phyloP scores from a whole-genome alignment of 768 basidiomycete species.

The Lactifluus hygrophoroides region DNA sequence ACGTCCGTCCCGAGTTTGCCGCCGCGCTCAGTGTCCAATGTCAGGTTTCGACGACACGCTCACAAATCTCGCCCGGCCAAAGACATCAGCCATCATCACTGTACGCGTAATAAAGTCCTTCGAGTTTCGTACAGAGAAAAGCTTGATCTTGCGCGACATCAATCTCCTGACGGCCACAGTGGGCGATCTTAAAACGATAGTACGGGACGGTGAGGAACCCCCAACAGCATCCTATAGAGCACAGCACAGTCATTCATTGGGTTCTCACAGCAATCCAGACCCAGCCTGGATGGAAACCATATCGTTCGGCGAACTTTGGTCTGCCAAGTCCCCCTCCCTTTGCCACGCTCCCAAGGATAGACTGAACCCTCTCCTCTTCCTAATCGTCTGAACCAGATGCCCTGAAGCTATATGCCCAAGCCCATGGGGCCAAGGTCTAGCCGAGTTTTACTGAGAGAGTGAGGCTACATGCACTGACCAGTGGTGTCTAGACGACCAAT shows the following conservation, averaged over 20 bases:
- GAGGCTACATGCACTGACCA: neutral
- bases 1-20: neutral
- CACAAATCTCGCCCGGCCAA: slow-evolving; percentile 59
- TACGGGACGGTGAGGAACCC: slow-evolving; percentile 46
- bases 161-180: slow-evolving; percentile 78
- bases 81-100: slow-evolving; percentile 76
- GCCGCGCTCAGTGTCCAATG: slow-evolving; percentile 13
- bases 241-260: neutral
- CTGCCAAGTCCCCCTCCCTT: neutral
- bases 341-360: neutral
- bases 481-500: slow-evolving; percentile 71
- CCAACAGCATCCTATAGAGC: neutral
- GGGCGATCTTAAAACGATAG: slow-evolving; percentile 64
- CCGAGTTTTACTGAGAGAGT: neutral
- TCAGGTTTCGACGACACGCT: slow-evolving; percentile 36
- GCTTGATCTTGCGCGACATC: slow-evolving; percentile 72
- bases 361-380: neutral
- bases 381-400: slow-evolving; percentile 52
- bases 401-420: slow-evolving; percentile 87
- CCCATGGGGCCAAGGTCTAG: slow-evolving; percentile 86
- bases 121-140: slow-evolving; percentile 82
- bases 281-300: slow-evolving; percentile 82
- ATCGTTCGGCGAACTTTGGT: slow-evolving; percentile 67
- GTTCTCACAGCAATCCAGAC: slow-evolving; percentile 52
- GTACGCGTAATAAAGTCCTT: slow-evolving; percentile 94